phyloP scores from a whole-genome alignment of 202 grass and related monocot genomes.

The Eragrostis tef region DNA sequence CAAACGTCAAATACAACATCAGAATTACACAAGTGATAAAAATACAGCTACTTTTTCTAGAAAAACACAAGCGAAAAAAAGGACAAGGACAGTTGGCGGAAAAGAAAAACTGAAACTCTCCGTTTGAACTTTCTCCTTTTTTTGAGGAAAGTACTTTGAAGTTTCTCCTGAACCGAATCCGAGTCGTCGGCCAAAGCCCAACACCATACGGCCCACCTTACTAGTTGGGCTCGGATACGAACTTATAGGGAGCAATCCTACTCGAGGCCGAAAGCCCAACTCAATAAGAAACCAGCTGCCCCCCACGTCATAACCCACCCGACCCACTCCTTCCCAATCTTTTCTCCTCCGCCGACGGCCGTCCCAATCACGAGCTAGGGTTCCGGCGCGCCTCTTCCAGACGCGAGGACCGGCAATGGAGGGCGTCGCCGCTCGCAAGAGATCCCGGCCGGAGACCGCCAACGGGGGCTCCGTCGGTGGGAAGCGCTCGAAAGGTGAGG shows the following conservation, averaged over 20 bases:
- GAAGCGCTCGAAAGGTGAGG: constrained; percentile 68
- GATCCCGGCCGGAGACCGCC: constrained; percentile 48
- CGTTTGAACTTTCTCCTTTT: too few relatives aligned
- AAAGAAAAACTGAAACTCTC: too few relatives aligned
- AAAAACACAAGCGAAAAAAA: too few relatives aligned
- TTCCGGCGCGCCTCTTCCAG: constrained; percentile 28
- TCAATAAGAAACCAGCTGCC: background rate
- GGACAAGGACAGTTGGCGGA: too few relatives aligned
- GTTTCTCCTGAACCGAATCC: background rate
- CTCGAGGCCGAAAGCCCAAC: constrained; percentile 19
- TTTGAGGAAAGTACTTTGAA: too few relatives aligned
- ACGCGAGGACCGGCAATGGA: constrained; percentile 59
- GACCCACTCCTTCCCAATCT: background rate
- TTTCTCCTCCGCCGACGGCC: background rate
- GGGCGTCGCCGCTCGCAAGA: constrained; percentile 55
- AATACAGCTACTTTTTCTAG: too few relatives aligned
- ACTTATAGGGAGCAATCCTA: background rate
- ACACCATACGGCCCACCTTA: background rate
- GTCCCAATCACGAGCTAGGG: constrained; percentile 41
- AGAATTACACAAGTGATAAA: background rate
- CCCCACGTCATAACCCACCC: background rate
- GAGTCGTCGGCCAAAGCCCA: background rate
- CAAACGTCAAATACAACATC: background rate
- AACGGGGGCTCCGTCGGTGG: constrained; percentile 49
- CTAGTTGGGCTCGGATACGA: background rate